A percentile compares a stretch with the other conserved stretches of the same genome.
These are phyloP conservation scores for Fusarium musae DNA, from an alignment of 2,329 filamentous ascomycete species.

Conservation along the genomic window DNA sequence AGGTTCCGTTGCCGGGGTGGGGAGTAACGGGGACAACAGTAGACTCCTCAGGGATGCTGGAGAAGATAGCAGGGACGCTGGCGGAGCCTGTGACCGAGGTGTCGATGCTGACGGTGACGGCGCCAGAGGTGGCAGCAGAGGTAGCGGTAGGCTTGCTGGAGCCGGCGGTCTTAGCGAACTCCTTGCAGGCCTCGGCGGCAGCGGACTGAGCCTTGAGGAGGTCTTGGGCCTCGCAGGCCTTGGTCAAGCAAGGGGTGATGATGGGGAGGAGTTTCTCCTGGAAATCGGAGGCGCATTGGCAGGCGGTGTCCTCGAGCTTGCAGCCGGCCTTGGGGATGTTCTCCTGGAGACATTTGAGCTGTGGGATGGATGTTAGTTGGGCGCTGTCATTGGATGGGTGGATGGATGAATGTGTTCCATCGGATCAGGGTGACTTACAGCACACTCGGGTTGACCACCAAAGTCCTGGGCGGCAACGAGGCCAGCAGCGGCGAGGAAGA, in stretches of 20 bases:
- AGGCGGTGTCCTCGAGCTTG: conserved; percentile 49
- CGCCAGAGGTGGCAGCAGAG: conserved; percentile 5
- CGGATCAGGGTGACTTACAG: conserved; percentile 49
- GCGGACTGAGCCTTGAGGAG: conserved; percentile 49
- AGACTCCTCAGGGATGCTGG: conserved; percentile 10
- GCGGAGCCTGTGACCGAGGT: conserved; percentile 28
- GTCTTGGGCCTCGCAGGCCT: conserved; percentile 48
- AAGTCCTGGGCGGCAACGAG: conserved; percentile 54
- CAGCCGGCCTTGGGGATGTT: conserved; percentile 53
- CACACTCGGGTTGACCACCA: conserved; percentile 51
- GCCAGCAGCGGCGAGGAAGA: conserved; percentile 49
- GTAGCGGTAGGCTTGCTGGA: background rate
- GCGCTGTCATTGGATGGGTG: background rate
- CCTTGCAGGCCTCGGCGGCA: conserved; percentile 46
- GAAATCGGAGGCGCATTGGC: conserved; percentile 52
- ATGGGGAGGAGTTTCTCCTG: conserved; percentile 47
- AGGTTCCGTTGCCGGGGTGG: conserved; percentile 20
- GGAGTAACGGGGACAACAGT: conserved; percentile 22
- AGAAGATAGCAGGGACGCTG: conserved; percentile 31
- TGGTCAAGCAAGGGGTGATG: conserved; percentile 48
- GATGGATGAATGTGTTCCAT: background rate
- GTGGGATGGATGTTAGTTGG: background rate
- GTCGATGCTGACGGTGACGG: conserved; percentile 23
- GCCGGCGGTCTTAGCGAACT: conserved; percentile 32
- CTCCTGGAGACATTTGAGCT: conserved; percentile 51